A percentile compares a stretch with the other conserved stretches of the same genome.
Conservation (phyloP, 2,329 filamentous ascomycete species). For the Bimuria novae-zelandiae region DNA sequence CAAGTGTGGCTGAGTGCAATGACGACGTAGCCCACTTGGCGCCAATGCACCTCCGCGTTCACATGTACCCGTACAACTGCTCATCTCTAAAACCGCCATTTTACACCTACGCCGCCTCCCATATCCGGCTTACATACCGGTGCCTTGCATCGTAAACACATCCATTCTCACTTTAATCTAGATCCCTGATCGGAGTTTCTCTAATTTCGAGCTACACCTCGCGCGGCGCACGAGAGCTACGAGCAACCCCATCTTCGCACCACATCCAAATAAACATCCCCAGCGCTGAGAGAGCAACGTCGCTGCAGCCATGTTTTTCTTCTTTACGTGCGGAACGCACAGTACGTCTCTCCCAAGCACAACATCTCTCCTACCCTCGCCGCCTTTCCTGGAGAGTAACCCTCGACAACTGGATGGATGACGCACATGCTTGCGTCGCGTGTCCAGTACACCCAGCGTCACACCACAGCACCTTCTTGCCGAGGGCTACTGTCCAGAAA, state of each 20-base stretch:
- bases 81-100: not conserved
- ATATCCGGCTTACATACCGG: not conserved
- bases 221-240: not conserved
- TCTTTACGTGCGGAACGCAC: slow-evolving; percentile 57
- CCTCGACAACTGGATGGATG: no score
- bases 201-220: not conserved
- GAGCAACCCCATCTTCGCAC: not conserved
- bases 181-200: no score
- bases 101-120: not conserved
- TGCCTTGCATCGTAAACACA: no score
- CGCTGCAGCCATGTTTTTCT: slow-evolving; percentile 49
- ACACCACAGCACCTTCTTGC: no score
- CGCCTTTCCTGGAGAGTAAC: not conserved
- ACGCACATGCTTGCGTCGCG: not conserved
- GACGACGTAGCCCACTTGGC: slow-evolving; percentile 26
- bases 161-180: no score
- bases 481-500: no score
- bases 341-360: slow-evolving; percentile 44
- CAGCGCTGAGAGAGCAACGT: slow-evolving; percentile 5
- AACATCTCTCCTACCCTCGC: not conserved
- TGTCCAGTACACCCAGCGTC: not conserved
- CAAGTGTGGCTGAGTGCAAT: slow-evolving; percentile 36
- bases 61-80: slow-evolving; percentile 3
- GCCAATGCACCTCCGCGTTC: slow-evolving; percentile 15
- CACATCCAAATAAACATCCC: not conserved